Conservation (phyloP, 306 rosid genomes). For the Canavalia gladiata region DNA sequence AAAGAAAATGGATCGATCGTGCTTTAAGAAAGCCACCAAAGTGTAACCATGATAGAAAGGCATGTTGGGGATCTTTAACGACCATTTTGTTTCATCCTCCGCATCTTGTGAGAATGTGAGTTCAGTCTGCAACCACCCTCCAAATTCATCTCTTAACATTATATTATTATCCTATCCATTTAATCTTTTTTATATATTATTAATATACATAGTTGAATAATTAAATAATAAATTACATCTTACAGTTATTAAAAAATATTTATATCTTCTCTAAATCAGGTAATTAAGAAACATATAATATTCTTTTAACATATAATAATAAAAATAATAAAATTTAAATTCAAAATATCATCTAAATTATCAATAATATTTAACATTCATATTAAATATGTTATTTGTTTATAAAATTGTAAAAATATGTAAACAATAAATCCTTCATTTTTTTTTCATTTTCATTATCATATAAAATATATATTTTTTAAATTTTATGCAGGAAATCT, state of each 20-base stretch:
- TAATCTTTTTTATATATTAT: not conserved
- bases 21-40: slow-evolving; percentile 30
- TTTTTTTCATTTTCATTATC: not conserved
- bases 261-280: too few species aligned
- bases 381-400: not conserved
- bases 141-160: too few species aligned
- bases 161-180: not conserved
- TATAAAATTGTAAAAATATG: not conserved
- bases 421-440: not conserved
- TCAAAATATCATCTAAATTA: too few species aligned
- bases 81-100: not conserved
- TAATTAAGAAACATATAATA: not conserved
- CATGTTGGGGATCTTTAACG: not conserved
- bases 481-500: too few species aligned
- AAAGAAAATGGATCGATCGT: slow-evolving; percentile 13
- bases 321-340: too few species aligned
- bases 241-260: too few species aligned
- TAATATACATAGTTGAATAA: too few species aligned
- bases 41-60: slow-evolving; percentile 35
- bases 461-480: too few species aligned
- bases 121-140: not conserved
- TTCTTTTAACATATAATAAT: not conserved
- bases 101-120: not conserved
- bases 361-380: too few species aligned
- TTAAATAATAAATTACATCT: too few species aligned